phyloP scores from a whole-genome alignment of 805 yeast genomes.

The Kuraishia ogatae region DNA sequence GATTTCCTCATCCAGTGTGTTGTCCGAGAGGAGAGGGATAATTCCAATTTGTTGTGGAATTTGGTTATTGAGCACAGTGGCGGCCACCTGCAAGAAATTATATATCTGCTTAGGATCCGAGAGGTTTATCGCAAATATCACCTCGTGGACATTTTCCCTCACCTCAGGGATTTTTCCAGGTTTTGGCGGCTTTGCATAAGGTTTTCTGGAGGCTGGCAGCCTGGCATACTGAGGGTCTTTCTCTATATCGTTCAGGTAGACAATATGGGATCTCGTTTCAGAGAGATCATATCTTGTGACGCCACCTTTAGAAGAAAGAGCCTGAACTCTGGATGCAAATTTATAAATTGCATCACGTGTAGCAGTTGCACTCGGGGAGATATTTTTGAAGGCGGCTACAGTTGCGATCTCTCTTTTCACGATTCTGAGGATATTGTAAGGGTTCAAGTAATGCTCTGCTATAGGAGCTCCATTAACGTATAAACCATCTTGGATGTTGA shows the following conservation, averaged over 20 bases:
- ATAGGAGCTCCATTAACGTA: conserved; percentile 65
- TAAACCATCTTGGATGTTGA: conserved; percentile 32
- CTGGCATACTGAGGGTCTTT: conserved; percentile 43
- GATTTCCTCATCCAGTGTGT: conserved; percentile 12
- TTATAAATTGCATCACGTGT: conserved; percentile 29
- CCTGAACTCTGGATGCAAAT: conserved; percentile 21
- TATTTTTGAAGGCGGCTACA: conserved; percentile 16
- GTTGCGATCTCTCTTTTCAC: conserved; percentile 27
- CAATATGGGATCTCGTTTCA: conserved; percentile 26
- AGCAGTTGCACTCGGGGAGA: conserved; percentile 23
- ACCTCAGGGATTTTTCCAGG: conserved; percentile 62
- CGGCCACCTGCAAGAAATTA: conserved; percentile 40
- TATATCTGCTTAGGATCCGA: conserved; percentile 41
- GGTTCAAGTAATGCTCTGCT: conserved; percentile 32
- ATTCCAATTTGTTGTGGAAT: conserved; percentile 79
- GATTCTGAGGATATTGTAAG: conserved; percentile 29
- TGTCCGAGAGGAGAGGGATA: conserved; percentile 44
- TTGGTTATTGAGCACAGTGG: conserved; percentile 41
- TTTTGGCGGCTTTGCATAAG: conserved; percentile 33
- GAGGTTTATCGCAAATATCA: conserved; percentile 61
- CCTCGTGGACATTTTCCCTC: conserved; percentile 66
- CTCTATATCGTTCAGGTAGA: conserved; percentile 75
- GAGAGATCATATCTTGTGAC: conserved; percentile 16
- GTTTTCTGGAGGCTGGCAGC: conserved; percentile 34
- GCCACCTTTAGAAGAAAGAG: conserved; percentile 1